phyloP scores from a whole-genome alignment of 83 land plant genomes.

The Diphasiastrum complanatum region DNA sequence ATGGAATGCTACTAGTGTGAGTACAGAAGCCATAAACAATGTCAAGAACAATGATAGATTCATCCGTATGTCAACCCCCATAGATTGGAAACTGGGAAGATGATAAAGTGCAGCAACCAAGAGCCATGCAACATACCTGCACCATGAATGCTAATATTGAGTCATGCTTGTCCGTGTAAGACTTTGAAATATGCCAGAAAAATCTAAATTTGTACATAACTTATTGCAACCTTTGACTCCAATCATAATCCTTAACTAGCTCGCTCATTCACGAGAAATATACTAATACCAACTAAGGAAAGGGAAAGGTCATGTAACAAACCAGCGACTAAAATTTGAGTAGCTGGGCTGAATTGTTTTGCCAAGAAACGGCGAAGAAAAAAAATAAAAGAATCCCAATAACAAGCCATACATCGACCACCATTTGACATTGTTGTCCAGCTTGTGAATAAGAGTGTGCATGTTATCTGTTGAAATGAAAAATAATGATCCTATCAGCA shows the following conservation, averaged over 20 bases:
- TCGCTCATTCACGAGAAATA: too few relatives aligned
- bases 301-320: neutral
- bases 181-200: neutral
- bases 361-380: conserved; percentile 85
- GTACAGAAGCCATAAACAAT: conserved; percentile 66
- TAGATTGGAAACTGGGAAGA: conserved; percentile 95
- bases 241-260: too few relatives aligned
- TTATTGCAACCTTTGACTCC: too few relatives aligned
- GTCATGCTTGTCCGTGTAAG: neutral
- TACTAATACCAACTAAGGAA: neutral
- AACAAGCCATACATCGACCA: conserved; percentile 95
- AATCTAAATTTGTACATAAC: neutral
- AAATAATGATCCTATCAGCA: conserved; percentile 69
- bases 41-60: conserved; percentile 82
- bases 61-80: conserved; percentile 98
- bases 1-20: conserved; percentile 77
- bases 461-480: conserved; percentile 91
- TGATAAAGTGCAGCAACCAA: conserved; percentile 84
- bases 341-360: conserved; percentile 95
- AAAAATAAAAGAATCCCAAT: conserved; percentile 91
- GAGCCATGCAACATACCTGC: conserved; percentile 93
- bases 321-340: conserved; percentile 96
- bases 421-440: conserved; percentile 91
- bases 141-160: neutral
- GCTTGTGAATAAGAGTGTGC: conserved; percentile 69